These are phyloP conservation scores for Leccinum subfulvum DNA, from an alignment of 1,284 basidiomycete genomes.

Conservation along the genomic window DNA sequence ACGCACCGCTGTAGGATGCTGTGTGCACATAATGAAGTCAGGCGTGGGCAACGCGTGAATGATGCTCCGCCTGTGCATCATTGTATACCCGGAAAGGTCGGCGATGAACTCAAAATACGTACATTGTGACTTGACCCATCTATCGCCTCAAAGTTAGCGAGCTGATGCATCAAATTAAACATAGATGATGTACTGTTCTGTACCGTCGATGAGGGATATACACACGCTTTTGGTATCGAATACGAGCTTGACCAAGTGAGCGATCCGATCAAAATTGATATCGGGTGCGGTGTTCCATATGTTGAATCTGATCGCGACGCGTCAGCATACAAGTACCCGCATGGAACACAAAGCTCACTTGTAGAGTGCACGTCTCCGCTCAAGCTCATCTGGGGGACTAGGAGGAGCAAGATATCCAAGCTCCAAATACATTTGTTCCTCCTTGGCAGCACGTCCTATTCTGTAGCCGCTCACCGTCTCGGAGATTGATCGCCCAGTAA, in stretches of 20 bases:
- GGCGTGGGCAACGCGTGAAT: constrained; percentile 52
- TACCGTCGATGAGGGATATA: constrained; percentile 80
- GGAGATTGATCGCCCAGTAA: constrained; percentile 40
- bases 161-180: not conserved
- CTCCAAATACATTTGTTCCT: constrained; percentile 59
- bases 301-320: constrained; percentile 63
- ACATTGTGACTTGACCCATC: constrained; percentile 86
- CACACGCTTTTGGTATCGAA: constrained; percentile 87
- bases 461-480: constrained; percentile 36
- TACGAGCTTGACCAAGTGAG: constrained; percentile 86
- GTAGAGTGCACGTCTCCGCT: constrained; percentile 77
- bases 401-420: constrained; percentile 79
- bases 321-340: constrained; percentile 5
- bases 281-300: constrained; percentile 84
- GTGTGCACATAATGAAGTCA: constrained; percentile 80
- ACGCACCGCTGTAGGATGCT: constrained; percentile 76
- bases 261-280: constrained; percentile 90
- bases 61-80: constrained; percentile 58
- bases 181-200: constrained; percentile 60
- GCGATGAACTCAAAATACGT: constrained; percentile 26
- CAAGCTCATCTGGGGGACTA: constrained; percentile 76
- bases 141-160: constrained; percentile 29
- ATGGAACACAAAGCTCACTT: constrained; percentile 47
- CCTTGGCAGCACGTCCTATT: constrained; percentile 52
- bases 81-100: not conserved